These are phyloP conservation scores for Zasmidium citrigriseum DNA, from an alignment of 2,329 filamentous ascomycete genomes.

Conservation along the genomic window DNA sequence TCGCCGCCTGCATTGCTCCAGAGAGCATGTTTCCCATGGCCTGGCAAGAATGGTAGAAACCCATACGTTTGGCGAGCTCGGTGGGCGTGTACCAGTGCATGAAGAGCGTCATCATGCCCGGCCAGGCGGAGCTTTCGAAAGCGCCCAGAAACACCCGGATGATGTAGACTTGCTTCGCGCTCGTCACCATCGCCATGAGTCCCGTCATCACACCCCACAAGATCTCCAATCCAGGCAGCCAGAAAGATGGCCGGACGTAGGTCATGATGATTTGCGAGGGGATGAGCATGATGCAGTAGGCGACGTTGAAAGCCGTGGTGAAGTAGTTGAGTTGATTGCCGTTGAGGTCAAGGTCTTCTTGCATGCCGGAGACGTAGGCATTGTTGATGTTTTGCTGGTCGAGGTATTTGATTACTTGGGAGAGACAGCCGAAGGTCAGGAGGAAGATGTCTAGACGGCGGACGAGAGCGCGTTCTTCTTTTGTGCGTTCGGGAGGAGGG, in stretches of 20 bases:
- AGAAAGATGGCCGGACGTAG: constrained; percentile 37
- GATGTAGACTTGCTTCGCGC: constrained; percentile 29
- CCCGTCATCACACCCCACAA: constrained; percentile 30
- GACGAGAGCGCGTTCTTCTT: constrained; percentile 41
- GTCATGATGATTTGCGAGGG: constrained; percentile 44
- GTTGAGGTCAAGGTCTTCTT: constrained; percentile 30
- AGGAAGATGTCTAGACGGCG: constrained; percentile 41
- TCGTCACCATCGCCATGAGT: constrained; percentile 34
- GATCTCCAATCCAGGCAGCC: constrained; percentile 33
- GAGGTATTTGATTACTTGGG: constrained; percentile 39
- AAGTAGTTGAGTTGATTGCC: constrained; percentile 35
- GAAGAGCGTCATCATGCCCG: constrained; percentile 47
- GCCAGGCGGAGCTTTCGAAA: constrained; percentile 43
- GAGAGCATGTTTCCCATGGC: constrained; percentile 29
- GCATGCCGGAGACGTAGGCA: constrained; percentile 27
- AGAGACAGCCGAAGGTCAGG: constrained; percentile 43
- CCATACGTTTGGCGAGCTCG: constrained; percentile 29
- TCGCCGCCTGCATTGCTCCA: constrained; percentile 29
- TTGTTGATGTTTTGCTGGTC: constrained; percentile 33
- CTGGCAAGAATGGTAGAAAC: constrained; percentile 28
- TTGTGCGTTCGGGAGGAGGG: constrained; percentile 23
- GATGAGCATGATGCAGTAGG: constrained; percentile 43
- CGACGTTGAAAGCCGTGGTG: constrained; percentile 43
- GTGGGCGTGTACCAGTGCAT: constrained; percentile 33
- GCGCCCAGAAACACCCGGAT: constrained; percentile 31